Percentiles rank a stretch among this genome's conserved stretches.
Conservation (phyloP, 2,329 filamentous ascomycete genomes). For the Zymoseptoria pseudotritici region DNA sequence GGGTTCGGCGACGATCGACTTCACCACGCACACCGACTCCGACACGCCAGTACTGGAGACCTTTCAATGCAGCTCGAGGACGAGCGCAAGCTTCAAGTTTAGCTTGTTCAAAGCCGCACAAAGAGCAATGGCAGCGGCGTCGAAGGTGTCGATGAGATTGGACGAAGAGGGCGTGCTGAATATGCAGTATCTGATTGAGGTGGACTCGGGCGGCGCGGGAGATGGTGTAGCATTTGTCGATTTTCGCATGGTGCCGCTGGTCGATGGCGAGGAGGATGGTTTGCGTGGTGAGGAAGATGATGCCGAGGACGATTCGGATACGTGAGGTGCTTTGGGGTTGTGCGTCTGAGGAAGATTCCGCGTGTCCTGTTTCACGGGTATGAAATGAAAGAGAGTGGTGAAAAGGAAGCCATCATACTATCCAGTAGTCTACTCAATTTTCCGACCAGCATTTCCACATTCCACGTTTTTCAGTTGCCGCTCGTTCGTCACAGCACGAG, state of each 20-base stretch:
- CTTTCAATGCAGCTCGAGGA: slow-evolving; percentile 53
- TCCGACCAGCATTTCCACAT: too few relatives aligned
- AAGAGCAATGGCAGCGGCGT: slow-evolving; percentile 87
- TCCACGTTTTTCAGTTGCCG: too few relatives aligned
- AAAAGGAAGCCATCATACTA: too few relatives aligned
- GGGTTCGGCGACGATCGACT: slow-evolving; percentile 54
- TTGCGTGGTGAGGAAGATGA: background rate
- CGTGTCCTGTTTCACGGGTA: too few relatives aligned
- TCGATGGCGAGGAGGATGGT: slow-evolving; percentile 46
- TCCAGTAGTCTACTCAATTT: too few relatives aligned
- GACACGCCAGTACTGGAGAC: slow-evolving; percentile 58
- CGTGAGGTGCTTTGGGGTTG: background rate
- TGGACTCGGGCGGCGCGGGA: slow-evolving; percentile 45
- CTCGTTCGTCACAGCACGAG: too few relatives aligned
- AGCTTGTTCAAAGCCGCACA: slow-evolving; percentile 75
- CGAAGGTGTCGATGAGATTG: slow-evolving; percentile 83
- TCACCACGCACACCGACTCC: slow-evolving; percentile 32
- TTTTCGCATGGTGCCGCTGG: slow-evolving; percentile 72
- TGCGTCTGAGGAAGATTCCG: background rate
- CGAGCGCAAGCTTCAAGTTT: slow-evolving; percentile 75
- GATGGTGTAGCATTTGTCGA: slow-evolving; percentile 63
- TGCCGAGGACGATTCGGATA: background rate
- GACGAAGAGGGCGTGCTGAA: slow-evolving; percentile 87
- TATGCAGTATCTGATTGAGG: slow-evolving; percentile 91
- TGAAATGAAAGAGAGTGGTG: too few relatives aligned